Conservation (phyloP, 1,284 basidiomycete genomes). For the Papiliotrema fonsecae region DNA sequence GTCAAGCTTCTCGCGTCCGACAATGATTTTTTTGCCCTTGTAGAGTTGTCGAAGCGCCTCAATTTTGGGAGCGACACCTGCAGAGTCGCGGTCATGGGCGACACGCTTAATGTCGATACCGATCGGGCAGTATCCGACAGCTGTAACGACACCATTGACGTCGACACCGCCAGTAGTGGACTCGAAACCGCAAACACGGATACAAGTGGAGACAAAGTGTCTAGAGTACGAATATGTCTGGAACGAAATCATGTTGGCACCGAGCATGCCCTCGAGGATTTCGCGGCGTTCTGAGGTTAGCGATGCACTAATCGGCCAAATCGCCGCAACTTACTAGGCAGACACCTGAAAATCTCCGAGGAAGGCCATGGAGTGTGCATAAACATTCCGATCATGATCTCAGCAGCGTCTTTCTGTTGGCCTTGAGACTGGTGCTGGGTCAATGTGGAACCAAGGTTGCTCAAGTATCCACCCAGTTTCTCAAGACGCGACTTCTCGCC, state of each 20-base stretch:
- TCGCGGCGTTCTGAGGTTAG: constrained; percentile 66
- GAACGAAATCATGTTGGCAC: constrained; percentile 93
- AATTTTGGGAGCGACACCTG: constrained; percentile 83
- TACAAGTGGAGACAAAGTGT: constrained; percentile 90
- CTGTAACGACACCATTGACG: constrained; percentile 77
- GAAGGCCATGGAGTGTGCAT: constrained; percentile 97
- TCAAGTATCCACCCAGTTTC: constrained; percentile 23
- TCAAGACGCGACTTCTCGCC: constrained; percentile 8
- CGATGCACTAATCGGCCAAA: no score
- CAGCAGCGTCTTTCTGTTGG: constrained; percentile 19
- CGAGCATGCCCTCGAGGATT: constrained; percentile 96
- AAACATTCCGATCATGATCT: constrained; percentile 75
- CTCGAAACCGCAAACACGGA: constrained; percentile 94
- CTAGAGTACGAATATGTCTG: constrained; percentile 96
- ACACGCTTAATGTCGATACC: constrained; percentile 95
- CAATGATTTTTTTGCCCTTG: constrained; percentile 96
- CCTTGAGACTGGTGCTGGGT: constrained; percentile 14
- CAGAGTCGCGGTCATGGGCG: constrained; percentile 67
- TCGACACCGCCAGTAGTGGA: constrained; percentile 79
- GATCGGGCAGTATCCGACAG: constrained; percentile 87
- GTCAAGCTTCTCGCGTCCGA: constrained; percentile 98
- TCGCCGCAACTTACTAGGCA: constrained; percentile 71
- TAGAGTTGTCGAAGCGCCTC: constrained; percentile 80
- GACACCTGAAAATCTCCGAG: constrained; percentile 90
- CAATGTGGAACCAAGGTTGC: constrained; percentile 25